These are phyloP conservation scores for Camptophora hylomeconis DNA, from an alignment of 2,329 filamentous ascomycete genomes.

Conservation along the genomic window DNA sequence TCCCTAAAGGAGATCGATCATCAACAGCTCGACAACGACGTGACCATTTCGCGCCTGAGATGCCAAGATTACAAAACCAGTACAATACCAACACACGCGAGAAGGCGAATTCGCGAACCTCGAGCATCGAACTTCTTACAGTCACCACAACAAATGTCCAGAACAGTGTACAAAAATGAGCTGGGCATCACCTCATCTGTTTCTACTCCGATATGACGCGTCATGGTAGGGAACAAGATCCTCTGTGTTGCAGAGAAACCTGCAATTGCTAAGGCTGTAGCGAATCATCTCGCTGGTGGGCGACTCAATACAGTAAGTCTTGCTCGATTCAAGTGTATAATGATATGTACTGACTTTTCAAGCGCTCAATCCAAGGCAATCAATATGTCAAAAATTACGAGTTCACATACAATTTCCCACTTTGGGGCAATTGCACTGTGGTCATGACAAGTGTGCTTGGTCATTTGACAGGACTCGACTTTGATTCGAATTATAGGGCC, in stretches of 20 bases:
- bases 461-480: conserved; percentile 72
- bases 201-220: no score
- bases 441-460: conserved; percentile 91
- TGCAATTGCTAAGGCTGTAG: conserved; percentile 89
- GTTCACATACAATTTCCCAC: conserved; percentile 75
- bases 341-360: neutral
- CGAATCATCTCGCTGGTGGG: conserved; percentile 75
- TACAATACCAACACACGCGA: no score
- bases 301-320: conserved; percentile 52
- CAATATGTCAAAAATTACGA: conserved; percentile 87
- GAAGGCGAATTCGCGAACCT: no score
- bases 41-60: no score
- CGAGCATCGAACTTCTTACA: no score
- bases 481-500: conserved; percentile 57
- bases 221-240: conserved; percentile 34
- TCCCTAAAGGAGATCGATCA: no score
- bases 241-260: conserved; percentile 79
- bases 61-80: no score
- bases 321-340: neutral
- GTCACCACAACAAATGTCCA: no score
- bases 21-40: no score
- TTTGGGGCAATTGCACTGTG: conserved; percentile 71
- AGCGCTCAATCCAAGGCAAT: conserved; percentile 56
- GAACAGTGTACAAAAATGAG: no score
- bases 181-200: no score